phyloP scores from a whole-genome alignment of 768 basidiomycete species.

The Megacollybia marginata region DNA sequence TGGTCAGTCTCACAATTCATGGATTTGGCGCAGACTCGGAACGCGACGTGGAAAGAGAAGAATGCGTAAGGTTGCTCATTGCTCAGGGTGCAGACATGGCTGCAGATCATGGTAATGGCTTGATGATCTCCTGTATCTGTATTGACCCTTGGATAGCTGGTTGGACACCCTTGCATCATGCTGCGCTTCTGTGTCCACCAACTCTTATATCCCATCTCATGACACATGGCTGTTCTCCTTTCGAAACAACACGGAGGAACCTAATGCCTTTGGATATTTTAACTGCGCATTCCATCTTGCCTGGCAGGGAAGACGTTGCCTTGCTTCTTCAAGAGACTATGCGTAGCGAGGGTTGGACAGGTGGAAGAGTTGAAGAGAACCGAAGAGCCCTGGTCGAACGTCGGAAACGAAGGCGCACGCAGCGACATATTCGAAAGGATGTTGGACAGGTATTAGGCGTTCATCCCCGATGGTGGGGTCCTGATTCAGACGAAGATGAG shows the following conservation, averaged over 20 bases:
- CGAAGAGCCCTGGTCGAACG: slow-evolving; percentile 54
- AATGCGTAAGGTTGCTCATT: slow-evolving; percentile 76
- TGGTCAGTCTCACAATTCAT: slow-evolving; percentile 71
- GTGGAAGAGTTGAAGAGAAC: slow-evolving; percentile 66
- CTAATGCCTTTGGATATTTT: slow-evolving; percentile 88
- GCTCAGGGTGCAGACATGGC: slow-evolving; percentile 68
- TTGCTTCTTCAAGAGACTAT: slow-evolving; percentile 86
- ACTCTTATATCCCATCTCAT: slow-evolving; percentile 89
- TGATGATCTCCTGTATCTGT: slow-evolving; percentile 2
- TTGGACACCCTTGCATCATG: slow-evolving; percentile 94
- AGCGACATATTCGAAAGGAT: slow-evolving; percentile 48
- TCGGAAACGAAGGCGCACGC: slow-evolving; percentile 43
- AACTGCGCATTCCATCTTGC: slow-evolving; percentile 72
- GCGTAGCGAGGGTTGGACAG: slow-evolving; percentile 78
- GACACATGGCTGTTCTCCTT: slow-evolving; percentile 85
- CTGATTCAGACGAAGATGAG: slow-evolving; percentile 26
- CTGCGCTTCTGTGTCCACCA: slow-evolving; percentile 81
- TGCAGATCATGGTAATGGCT: slow-evolving; percentile 56
- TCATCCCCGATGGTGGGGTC: slow-evolving; percentile 59
- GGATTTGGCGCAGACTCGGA: slow-evolving; percentile 80
- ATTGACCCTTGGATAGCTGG: slow-evolving; percentile 48
- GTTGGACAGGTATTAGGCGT: slow-evolving; percentile 53
- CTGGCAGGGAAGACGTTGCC: slow-evolving; percentile 79
- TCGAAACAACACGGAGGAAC: slow-evolving; percentile 67
- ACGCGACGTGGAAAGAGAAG: slow-evolving; percentile 84